These are phyloP conservation scores for Leptodontidium sp. DNA, from an alignment of 2,329 filamentous ascomycete genomes.

Conservation along the genomic window DNA sequence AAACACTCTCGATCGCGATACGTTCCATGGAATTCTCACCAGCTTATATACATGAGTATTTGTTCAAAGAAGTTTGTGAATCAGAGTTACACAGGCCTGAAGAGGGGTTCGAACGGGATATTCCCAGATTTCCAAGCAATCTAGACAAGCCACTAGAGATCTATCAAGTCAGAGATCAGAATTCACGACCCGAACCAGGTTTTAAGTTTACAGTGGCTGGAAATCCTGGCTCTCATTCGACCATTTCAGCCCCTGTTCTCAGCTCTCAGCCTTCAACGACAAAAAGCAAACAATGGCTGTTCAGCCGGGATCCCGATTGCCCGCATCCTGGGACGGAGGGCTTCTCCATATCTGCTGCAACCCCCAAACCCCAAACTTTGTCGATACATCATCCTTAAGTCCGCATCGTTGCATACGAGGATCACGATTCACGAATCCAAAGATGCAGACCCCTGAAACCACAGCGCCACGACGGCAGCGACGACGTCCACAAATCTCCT, in stretches of 20 bases:
- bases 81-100: no score
- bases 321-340: neutral
- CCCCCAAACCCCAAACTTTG: neutral
- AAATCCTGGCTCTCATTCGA: neutral
- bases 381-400: slow-evolving; percentile 10
- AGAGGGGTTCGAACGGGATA: neutral
- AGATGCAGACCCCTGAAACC: slow-evolving; percentile 4
- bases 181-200: slow-evolving; percentile 1
- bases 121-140: neutral
- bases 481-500: slow-evolving; percentile 25
- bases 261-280: slow-evolving; percentile 8
- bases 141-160: slow-evolving; percentile 13
- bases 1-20: no score
- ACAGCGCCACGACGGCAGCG: slow-evolving; percentile 16
- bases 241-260: neutral
- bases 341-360: slow-evolving; percentile 10
- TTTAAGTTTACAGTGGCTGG: slow-evolving; percentile 5
- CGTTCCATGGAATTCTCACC: no score
- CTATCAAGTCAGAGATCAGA: neutral
- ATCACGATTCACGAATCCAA: neutral
- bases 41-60: no score
- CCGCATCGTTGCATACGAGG: slow-evolving; percentile 10
- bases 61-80: no score
- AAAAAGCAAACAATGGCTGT: neutral
- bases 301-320: neutral